A percentile compares a stretch with the other conserved stretches of the same genome.
These are phyloP conservation scores for Arthrobotrys sinensis DNA, from an alignment of 2,329 filamentous ascomycete genomes.

Conservation along the genomic window DNA sequence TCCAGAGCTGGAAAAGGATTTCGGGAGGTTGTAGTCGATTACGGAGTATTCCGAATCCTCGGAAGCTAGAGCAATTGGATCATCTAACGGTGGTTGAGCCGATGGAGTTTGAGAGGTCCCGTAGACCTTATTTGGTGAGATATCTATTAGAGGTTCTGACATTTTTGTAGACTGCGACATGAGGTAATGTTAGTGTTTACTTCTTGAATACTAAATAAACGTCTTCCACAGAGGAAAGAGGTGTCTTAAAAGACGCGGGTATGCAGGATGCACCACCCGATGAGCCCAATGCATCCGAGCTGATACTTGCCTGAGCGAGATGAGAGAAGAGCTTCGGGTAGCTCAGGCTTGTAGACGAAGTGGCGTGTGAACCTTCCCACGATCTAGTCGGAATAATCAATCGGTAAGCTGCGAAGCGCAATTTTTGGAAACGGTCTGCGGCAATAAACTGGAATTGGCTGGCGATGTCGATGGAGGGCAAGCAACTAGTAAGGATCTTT, in stretches of 20 bases:
- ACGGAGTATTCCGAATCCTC: conserved; percentile 58
- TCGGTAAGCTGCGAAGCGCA: conserved; percentile 8
- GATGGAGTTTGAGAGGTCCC: conserved; percentile 48
- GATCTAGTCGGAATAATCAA: conserved; percentile 40
- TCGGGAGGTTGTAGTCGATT: conserved; percentile 55
- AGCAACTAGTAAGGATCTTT: background rate
- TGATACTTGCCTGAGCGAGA: conserved; percentile 35
- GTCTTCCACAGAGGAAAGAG: conserved; percentile 1
- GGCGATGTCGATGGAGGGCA: conserved; percentile 32
- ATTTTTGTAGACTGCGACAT: conserved; percentile 44
- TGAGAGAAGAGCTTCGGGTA: conserved; percentile 48
- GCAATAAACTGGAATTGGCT: conserved; percentile 7
- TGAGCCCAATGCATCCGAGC: conserved; percentile 28
- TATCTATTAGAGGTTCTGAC: conserved; percentile 55
- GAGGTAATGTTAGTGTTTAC: conserved; percentile 36
- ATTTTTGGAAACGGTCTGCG: conserved; percentile 8
- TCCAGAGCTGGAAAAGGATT: conserved; percentile 40
- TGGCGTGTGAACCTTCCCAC: conserved; percentile 11
- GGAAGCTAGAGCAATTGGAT: conserved; percentile 29
- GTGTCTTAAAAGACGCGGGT: conserved; percentile 44
- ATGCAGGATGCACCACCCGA: conserved; percentile 17
- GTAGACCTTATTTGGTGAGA: conserved; percentile 59
- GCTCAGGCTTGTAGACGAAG: conserved; percentile 31
- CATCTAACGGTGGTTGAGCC: conserved; percentile 40
- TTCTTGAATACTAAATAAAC: conserved; percentile 8